Conservation (phyloP, 176 grass and related monocot species). For the Thinopyrum elongatum region DNA sequence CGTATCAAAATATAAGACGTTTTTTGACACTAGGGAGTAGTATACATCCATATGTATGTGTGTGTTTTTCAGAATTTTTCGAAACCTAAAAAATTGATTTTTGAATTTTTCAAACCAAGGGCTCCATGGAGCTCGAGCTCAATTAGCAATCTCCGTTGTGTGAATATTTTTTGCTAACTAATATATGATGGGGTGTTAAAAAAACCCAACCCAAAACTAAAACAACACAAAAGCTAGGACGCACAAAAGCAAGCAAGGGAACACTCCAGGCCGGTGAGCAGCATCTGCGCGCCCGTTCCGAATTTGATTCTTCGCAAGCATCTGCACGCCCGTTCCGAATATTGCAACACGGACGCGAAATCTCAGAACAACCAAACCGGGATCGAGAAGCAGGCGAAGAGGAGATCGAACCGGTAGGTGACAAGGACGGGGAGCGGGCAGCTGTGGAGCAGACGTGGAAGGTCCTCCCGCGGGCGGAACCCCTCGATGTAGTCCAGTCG, state of each 20-base stretch:
- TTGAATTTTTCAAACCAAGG: too few species aligned
- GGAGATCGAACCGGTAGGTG: constrained; percentile 66
- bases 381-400: background rate
- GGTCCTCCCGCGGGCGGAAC: constrained; percentile 61
- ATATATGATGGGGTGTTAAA: background rate
- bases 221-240: background rate
- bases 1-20: too few species aligned
- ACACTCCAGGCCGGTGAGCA: background rate
- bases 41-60: too few species aligned
- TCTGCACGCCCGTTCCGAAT: background rate
- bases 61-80: too few species aligned
- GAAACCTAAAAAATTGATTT: too few species aligned
- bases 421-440: constrained; percentile 67
- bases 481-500: constrained; percentile 72
- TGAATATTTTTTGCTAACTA: background rate
- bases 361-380: background rate
- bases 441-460: constrained; percentile 53
- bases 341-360: background rate
- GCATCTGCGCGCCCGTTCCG: background rate
- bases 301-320: background rate
- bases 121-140: too few species aligned
- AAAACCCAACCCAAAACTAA: background rate
- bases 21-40: too few species aligned
- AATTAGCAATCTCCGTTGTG: background rate
- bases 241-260: background rate